Evolutionary conservation across 768 basidiomycete species (phyloP), one percentile per base, ranked within the genome.

Genomic region (Hygrophoropsis aurantiaca): DNA sequence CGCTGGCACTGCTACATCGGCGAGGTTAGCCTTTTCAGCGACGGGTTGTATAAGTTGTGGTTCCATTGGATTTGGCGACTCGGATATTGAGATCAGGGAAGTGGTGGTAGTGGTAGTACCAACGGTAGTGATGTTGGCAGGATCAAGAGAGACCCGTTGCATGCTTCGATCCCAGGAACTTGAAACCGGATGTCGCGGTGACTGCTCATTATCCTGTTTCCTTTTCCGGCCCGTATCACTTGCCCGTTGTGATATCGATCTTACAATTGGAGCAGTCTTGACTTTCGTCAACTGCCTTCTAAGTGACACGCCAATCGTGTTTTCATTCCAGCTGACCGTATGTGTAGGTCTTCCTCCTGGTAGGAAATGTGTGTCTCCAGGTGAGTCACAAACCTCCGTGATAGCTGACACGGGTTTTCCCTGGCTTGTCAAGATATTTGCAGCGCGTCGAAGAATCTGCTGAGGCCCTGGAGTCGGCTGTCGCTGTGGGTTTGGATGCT

Each of bases 1-100:
- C 38, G 65, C 63, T 1, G 87, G 85, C 2, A 90, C 80, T 0
- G 74, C 68, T 11, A 78, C 64, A 30, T 84, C 75, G 11, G 54
- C 49, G 20, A 58, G 30, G 20, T 49, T 35, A 32, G 53, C 44
- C 37, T 46, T 49, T 40, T 23, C 24, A 21, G 45, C n/a, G 16
- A 24, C 43, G 27, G 19, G 30, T 21, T 39, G 54, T 5, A 16
- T 36, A 8, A 40, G 30, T 8, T 38, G 36, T 16, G 20, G 7
- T 16, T 38, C 7, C 36, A 16, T 38, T 21, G 36, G 8, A 38
- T 11, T 18, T 42, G 8, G 9, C 30, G 43, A 21, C 37, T 38
- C 37, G 16, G 16, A n/a, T n/a, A 10, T n/a, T 16, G 38, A 19
- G 7, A 6, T 39, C 3, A 15, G 3, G 44, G 33, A 2, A 38